These are phyloP conservation scores for Cantharellus cinnabarinus DNA, from an alignment of 768 basidiomycete species.

Conservation along the genomic window DNA sequence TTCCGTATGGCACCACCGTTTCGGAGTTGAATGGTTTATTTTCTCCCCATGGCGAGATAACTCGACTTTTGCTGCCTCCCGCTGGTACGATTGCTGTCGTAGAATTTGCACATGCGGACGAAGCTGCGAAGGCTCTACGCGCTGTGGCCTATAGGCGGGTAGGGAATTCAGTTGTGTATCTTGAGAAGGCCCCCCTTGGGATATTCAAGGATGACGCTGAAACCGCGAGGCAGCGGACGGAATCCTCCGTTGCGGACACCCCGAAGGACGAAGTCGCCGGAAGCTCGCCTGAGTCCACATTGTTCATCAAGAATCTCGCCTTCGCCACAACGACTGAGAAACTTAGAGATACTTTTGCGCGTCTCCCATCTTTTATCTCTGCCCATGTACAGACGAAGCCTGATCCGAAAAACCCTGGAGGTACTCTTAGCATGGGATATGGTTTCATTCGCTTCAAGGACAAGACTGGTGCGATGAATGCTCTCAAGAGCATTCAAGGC, in stretches of 20 bases:
- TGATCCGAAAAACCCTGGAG: slow-evolving; percentile 49
- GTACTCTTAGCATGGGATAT: slow-evolving; percentile 79
- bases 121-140: slow-evolving; percentile 56
- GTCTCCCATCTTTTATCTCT: slow-evolving; percentile 64
- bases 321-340: slow-evolving; percentile 72
- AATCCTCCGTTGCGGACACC: slow-evolving; percentile 12
- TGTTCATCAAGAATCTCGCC: slow-evolving; percentile 90
- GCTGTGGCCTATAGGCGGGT: slow-evolving; percentile 73
- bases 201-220: slow-evolving; percentile 31
- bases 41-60: slow-evolving; percentile 47
- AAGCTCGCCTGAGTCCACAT: slow-evolving; percentile 46
- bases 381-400: slow-evolving; percentile 83
- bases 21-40: slow-evolving; percentile 67
- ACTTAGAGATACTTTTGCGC: slow-evolving; percentile 45
- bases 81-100: slow-evolving; percentile 87
- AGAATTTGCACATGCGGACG: slow-evolving; percentile 52
- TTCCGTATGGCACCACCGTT: slow-evolving; percentile 70
- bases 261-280: slow-evolving; percentile 22
- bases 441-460: slow-evolving; percentile 87
- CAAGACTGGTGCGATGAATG: slow-evolving; percentile 48
- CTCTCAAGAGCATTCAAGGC: slow-evolving; percentile 56
- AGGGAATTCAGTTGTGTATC: slow-evolving; percentile 75
- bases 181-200: slow-evolving; percentile 77
- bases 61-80: slow-evolving; percentile 64
- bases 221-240: slow-evolving; percentile 8